Base-by-base conservation (phyloP, 768 basidiomycete species). In the Butyriboletus loyo region DNA sequence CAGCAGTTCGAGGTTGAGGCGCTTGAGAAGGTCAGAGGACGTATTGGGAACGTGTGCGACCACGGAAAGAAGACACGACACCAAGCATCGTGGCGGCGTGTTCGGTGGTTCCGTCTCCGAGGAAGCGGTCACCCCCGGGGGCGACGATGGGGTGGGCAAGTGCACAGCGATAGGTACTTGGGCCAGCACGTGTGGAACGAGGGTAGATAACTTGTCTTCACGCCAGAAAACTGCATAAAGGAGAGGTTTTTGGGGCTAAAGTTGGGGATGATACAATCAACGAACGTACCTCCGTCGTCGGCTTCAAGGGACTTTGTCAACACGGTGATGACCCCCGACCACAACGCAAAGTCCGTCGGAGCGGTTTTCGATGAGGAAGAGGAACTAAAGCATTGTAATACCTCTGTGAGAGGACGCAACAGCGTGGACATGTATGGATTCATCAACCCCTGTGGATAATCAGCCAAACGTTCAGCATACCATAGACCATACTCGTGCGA, bases 351-450 rank as follows among this genome's bases (percentile, higher is more conserved):
- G 66, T 80, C 67, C 22, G 70, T 61, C 37, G 67, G 27, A 2
- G 61, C 3, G 1, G 52, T 44, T 54, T 55, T 32, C 13, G 46
- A 49, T 4, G 65, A 70, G 13, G 69, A 51, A 13, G 66, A 71
- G 11, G 70, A 53, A 13, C 71, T 60, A 58, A 78, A 88, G 5
- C 73, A 65, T 38, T 80, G 75, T 34, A 98, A 74, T 2, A 82
- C 69, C 40, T 87, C 83, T 41, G 81, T 68, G 40, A 90, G 81
- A 10, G 89, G 81, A 53, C 78, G 77, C 36, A 93, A 66, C 40
- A 93, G 68, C 69, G 86, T 85, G 8, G 86, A 79, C 78, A 92
- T 89, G 71, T 98, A 98, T 0, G 95, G 92, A 15, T 86, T 89
- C 82, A 98, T 92, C 62, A 98, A 75, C 22, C 75, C 82, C 90